These are phyloP conservation scores for Kazachstania taianensis DNA, from an alignment of 805 yeast genomes.

Conservation along the genomic window DNA sequence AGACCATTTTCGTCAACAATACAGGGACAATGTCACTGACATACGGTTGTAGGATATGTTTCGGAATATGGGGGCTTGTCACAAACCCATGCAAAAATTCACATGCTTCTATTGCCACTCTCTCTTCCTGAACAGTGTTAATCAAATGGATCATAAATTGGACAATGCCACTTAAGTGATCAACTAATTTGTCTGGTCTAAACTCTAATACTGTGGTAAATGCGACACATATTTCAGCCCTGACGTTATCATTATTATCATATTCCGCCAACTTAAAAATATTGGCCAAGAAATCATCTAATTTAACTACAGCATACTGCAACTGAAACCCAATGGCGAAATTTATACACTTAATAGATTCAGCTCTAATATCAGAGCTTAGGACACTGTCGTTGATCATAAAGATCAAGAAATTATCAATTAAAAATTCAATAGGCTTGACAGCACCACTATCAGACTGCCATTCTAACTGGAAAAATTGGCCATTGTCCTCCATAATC, in stretches of 20 bases:
- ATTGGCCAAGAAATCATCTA: slow-evolving; percentile 56
- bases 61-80: slow-evolving; percentile 47
- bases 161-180: slow-evolving; percentile 80
- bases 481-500: slow-evolving; percentile 81
- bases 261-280: slow-evolving; percentile 57
- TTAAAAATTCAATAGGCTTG: slow-evolving; percentile 57
- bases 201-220: slow-evolving; percentile 62
- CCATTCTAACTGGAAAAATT: slow-evolving; percentile 52
- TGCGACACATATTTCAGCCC: slow-evolving; percentile 67
- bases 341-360: slow-evolving; percentile 61
- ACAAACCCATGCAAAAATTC: slow-evolving; percentile 77
- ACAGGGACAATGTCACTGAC: slow-evolving; percentile 64
- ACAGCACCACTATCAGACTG: slow-evolving; percentile 27
- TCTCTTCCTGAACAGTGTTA: slow-evolving; percentile 46
- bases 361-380: slow-evolving; percentile 44
- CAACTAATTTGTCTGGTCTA: slow-evolving; percentile 68
- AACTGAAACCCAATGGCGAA: slow-evolving; percentile 62
- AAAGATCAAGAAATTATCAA: slow-evolving; percentile 53
- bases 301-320: slow-evolving; percentile 50
- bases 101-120: slow-evolving; percentile 83
- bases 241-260: slow-evolving; percentile 47
- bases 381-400: slow-evolving; percentile 27
- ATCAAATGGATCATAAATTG: slow-evolving; percentile 75
- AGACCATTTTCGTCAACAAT: slow-evolving; percentile 73
- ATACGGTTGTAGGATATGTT: slow-evolving; percentile 43